Evolutionary conservation across 495 filamentous ascomycete genomes (phyloP).

Genomic region (Penicillium longicatenatum): DNA sequence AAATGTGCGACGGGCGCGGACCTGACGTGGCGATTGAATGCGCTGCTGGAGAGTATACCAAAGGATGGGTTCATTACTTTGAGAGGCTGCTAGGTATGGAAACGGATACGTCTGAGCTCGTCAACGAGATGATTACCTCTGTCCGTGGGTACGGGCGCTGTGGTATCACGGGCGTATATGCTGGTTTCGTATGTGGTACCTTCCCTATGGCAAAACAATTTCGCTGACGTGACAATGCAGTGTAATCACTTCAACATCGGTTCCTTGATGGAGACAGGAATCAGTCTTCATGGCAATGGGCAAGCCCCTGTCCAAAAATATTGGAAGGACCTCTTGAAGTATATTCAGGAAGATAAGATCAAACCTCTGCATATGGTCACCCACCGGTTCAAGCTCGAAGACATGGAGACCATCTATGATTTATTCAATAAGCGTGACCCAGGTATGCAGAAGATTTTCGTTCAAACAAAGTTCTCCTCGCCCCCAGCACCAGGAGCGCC

Average conservation of each 20-base stretch:
- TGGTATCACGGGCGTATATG: slow-evolving; percentile 83
- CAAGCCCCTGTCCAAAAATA: slow-evolving; percentile 80
- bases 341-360: slow-evolving; percentile 68
- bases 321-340: slow-evolving; percentile 47
- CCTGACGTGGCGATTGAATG: slow-evolving; percentile 83
- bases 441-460: slow-evolving; percentile 71
- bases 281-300: slow-evolving; percentile 74
- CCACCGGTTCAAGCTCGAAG: slow-evolving; percentile 73
- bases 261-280: slow-evolving; percentile 78
- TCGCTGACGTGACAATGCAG: slow-evolving; percentile 31
- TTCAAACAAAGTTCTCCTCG: slow-evolving; percentile 58
- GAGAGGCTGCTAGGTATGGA: slow-evolving; percentile 74
- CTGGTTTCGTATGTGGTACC: slow-evolving; percentile 65
- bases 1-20: slow-evolving; percentile 62
- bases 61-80: slow-evolving; percentile 78
- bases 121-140: slow-evolving; percentile 85
- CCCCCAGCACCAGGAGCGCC: slow-evolving; percentile 49
- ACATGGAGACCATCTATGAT: slow-evolving; percentile 55
- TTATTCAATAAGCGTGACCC: slow-evolving; percentile 67
- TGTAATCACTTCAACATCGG: slow-evolving; percentile 85
- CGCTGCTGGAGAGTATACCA: slow-evolving; percentile 82
- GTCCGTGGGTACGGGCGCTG: slow-evolving; percentile 74
- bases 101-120: slow-evolving; percentile 82
- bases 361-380: slow-evolving; percentile 79
- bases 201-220: not conserved